Percentiles rank a stretch among this genome's conserved stretches.
Evolutionary conservation across 495 filamentous ascomycete species (phyloP).

Genomic region (Hyaloscypha finlandica): DNA sequence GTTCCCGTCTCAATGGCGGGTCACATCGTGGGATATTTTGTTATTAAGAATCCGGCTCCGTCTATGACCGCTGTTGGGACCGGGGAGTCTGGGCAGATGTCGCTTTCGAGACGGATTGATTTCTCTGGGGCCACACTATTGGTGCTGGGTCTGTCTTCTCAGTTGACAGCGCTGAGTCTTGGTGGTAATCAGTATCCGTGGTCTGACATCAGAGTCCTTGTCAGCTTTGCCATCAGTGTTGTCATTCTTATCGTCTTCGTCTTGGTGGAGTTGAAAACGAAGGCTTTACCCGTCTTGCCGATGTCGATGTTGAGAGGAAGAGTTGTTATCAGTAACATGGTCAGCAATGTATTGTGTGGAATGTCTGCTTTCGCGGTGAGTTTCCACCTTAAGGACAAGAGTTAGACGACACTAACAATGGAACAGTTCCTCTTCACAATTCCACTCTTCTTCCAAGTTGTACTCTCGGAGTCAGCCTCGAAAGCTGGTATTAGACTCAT

Average conservation of each 20-base stretch:
- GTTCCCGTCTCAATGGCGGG: slow-evolving; percentile 54
- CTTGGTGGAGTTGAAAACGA: slow-evolving; percentile 55
- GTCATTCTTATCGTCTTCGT: slow-evolving; percentile 52
- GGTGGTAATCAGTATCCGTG: slow-evolving; percentile 65
- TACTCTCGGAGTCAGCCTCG: slow-evolving; percentile 61
- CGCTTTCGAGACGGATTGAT: slow-evolving; percentile 59
- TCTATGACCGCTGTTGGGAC: slow-evolving; percentile 32
- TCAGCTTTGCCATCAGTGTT: slow-evolving; percentile 51
- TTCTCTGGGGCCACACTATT: slow-evolving; percentile 54
- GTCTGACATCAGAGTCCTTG: slow-evolving; percentile 56
- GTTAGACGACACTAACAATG: slow-evolving; percentile 5
- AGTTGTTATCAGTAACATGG: slow-evolving; percentile 53
- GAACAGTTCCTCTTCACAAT: slow-evolving; percentile 65
- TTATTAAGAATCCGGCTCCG: slow-evolving; percentile 40
- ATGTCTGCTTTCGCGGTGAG: slow-evolving; percentile 65
- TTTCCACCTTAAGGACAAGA: slow-evolving; percentile 3
- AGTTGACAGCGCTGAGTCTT: slow-evolving; percentile 60
- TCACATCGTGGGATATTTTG: slow-evolving; percentile 53
- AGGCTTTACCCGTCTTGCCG: slow-evolving; percentile 62
- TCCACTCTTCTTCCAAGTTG: slow-evolving; percentile 64
- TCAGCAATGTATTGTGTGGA: slow-evolving; percentile 62
- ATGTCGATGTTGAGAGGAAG: slow-evolving; percentile 55
- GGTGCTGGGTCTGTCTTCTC: slow-evolving; percentile 57
- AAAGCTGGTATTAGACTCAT: slow-evolving; percentile 60
- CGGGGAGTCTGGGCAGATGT: slow-evolving; percentile 32